Evolutionary conservation across 257 asterid species (phyloP).

Genomic region (Scutellaria baicalensis): DNA sequence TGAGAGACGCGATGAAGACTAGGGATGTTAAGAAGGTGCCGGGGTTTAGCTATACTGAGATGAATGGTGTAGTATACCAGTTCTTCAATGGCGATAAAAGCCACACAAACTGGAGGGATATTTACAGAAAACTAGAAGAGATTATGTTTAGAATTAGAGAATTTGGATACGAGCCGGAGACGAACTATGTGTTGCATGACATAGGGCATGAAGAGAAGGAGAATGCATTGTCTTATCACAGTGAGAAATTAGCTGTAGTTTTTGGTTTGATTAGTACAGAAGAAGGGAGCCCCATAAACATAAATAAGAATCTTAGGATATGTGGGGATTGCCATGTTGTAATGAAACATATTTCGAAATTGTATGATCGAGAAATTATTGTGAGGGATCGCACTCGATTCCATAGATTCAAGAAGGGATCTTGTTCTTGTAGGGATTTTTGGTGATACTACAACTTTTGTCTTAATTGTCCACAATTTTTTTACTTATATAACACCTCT

Average conservation of each 20-base stretch:
- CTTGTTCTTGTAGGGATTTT: slow-evolving; percentile 76
- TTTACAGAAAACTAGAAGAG: slow-evolving; percentile 69
- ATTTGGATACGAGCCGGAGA: slow-evolving; percentile 68
- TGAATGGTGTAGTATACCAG: slow-evolving; percentile 44
- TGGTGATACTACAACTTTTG: slow-evolving; percentile 41
- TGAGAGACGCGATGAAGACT: slow-evolving; percentile 72
- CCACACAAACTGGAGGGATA: slow-evolving; percentile 51
- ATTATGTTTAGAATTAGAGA: slow-evolving; percentile 42
- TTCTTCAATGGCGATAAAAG: slow-evolving; percentile 64
- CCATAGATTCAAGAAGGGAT: slow-evolving; percentile 67
- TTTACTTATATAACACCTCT: not conserved
- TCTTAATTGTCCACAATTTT: not conserved
- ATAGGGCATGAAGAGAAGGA: slow-evolving; percentile 88
- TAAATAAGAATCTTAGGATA: slow-evolving; percentile 86
- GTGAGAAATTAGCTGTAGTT: slow-evolving; percentile 92
- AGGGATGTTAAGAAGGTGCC: slow-evolving; percentile 74
- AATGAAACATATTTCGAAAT: slow-evolving; percentile 68
- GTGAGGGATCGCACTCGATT: slow-evolving; percentile 89
- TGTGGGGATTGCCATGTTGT: slow-evolving; percentile 93
- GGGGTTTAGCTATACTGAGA: slow-evolving; percentile 75
- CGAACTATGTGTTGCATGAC: slow-evolving; percentile 79
- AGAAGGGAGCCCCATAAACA: slow-evolving; percentile 40
- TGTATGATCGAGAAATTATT: slow-evolving; percentile 59
- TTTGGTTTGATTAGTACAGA: slow-evolving; percentile 63
- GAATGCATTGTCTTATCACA: slow-evolving; percentile 69